Evolutionary conservation across 805 yeast species (phyloP).

Genomic region (Cephaloascus fragrans): DNA sequence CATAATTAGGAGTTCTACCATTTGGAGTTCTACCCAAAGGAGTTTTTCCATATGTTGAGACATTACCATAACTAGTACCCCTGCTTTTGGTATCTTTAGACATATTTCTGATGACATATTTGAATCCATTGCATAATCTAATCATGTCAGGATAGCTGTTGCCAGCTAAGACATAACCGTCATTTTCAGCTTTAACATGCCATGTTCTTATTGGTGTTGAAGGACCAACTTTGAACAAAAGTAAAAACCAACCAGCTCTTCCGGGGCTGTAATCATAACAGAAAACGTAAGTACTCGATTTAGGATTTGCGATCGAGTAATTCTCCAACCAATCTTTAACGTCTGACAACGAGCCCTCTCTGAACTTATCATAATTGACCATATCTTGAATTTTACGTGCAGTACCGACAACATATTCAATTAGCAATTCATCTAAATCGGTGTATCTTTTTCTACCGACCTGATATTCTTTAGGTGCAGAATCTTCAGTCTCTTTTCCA

Average conservation of each 20-base stretch:
- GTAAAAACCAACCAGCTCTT: slow-evolving; percentile 81
- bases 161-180: slow-evolving; percentile 72
- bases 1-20: not conserved
- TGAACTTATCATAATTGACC: slow-evolving; percentile 81
- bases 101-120: slow-evolving; percentile 37
- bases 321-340: slow-evolving; percentile 82
- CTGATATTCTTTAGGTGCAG: slow-evolving; percentile 26
- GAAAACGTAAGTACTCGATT: slow-evolving; percentile 83
- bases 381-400: slow-evolving; percentile 78
- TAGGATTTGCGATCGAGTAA: slow-evolving; percentile 85
- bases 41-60: not conserved
- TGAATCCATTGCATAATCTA: slow-evolving; percentile 90
- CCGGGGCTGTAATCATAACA: slow-evolving; percentile 72
- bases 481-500: slow-evolving; percentile 50
- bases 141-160: slow-evolving; percentile 86
- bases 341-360: slow-evolving; percentile 67
- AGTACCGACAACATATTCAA: slow-evolving; percentile 76
- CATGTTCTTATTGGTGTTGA: slow-evolving; percentile 65
- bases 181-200: slow-evolving; percentile 86
- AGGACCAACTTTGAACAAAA: slow-evolving; percentile 76
- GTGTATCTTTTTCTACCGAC: slow-evolving; percentile 60
- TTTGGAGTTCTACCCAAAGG: not conserved
- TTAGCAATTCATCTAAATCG: slow-evolving; percentile 90
- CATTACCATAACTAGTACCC: not conserved
- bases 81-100: not conserved